phyloP scores from a whole-genome alignment of 108 stramenopile species.

The Cyclotella baltica region DNA sequence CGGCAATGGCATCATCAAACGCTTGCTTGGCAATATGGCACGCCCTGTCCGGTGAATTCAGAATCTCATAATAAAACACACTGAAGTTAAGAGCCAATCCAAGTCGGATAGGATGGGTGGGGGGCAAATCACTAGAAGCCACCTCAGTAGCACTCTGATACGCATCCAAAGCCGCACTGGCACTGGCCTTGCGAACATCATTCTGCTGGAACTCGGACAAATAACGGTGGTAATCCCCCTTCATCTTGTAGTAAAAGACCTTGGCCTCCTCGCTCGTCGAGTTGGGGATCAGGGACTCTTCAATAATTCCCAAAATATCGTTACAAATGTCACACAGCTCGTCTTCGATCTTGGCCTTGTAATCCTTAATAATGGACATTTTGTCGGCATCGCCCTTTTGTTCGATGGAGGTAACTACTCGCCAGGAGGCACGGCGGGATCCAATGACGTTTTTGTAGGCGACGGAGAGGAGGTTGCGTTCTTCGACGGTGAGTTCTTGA shows the following conservation, averaged over 20 bases:
- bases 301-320: conserved; percentile 98
- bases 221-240: conserved; percentile 99
- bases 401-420: conserved; percentile 99
- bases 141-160: conserved; percentile 97
- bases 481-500: conserved; percentile 99
- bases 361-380: conserved; percentile 95
- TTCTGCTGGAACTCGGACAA: conserved; percentile 94
- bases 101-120: conserved; percentile 99
- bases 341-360: conserved; percentile 94
- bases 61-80: conserved; percentile 99
- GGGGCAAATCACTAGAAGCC: conserved; percentile 96
- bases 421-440: conserved; percentile 99
- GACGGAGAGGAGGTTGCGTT: conserved; percentile 98
- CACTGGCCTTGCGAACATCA: conserved; percentile 90
- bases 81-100: conserved; percentile 99
- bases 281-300: conserved; percentile 98
- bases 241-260: conserved; percentile 99
- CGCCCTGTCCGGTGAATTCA: conserved; percentile 95
- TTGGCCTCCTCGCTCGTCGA: conserved; percentile 97
- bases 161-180: conserved; percentile 95
- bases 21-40: conserved; percentile 99
- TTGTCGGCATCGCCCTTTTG: conserved; percentile 98
- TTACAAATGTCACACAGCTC: conserved; percentile 98
- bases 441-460: conserved; percentile 99
- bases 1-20: conserved; percentile 99